Evolutionary conservation across 176 grass and related monocot species (phyloP).

Genomic region (Zizania latifolia): DNA sequence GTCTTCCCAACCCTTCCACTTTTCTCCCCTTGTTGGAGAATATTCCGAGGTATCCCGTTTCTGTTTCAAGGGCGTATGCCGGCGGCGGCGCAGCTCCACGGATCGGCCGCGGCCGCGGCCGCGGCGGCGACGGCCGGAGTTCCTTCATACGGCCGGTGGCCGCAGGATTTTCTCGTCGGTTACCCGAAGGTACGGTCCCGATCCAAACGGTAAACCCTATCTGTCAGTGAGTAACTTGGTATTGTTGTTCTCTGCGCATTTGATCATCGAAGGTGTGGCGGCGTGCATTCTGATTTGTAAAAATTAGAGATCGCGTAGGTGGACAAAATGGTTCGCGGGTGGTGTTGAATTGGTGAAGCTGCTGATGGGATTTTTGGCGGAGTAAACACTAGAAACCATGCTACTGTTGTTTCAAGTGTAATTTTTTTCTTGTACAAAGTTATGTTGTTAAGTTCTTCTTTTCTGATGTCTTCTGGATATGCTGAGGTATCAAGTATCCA

Average conservation of each 20-base stretch:
- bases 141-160: neutral
- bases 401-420: neutral
- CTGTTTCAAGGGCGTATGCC: constrained; percentile 29
- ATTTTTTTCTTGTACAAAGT: neutral
- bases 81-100: constrained; percentile 33
- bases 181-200: constrained; percentile 30
- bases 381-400: neutral
- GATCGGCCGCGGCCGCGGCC: constrained; percentile 6
- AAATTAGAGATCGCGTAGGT: neutral
- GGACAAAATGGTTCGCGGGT: neutral
- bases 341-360: neutral
- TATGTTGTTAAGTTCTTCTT: neutral
- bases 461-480: neutral
- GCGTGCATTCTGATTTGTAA: neutral
- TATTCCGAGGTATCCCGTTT: neutral
- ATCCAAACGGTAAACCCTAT: neutral
- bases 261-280: neutral
- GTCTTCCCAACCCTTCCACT: neutral
- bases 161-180: neutral
- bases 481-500: neutral
- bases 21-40: neutral
- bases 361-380: neutral
- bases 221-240: neutral
- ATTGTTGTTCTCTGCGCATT: neutral
- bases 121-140: neutral